Conservation (phyloP, 176 grass and related monocot genomes). For the Saccharum officinarum region DNA sequence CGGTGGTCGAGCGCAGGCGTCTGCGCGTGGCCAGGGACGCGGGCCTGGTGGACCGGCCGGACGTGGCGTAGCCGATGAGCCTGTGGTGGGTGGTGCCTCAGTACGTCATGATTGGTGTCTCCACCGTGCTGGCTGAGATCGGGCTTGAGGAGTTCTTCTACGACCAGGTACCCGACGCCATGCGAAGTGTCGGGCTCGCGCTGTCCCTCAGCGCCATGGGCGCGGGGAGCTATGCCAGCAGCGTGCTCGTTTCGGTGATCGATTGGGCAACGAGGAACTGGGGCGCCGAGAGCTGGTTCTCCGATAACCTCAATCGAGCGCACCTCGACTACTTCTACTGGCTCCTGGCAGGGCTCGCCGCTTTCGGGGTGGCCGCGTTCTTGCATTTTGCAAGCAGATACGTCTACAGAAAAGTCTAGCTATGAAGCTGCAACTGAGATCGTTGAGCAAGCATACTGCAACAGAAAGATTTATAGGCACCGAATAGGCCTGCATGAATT, state of each 20-base stretch:
- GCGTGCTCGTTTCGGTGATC: conserved; percentile 52
- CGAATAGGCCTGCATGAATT: too few species aligned
- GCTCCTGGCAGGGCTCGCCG: conserved; percentile 53
- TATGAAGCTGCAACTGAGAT: background rate
- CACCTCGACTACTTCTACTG: conserved; percentile 87
- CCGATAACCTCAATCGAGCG: conserved; percentile 61
- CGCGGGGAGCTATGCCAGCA: conserved; percentile 50
- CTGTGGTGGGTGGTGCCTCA: conserved; percentile 96
- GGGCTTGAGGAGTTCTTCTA: conserved; percentile 39
- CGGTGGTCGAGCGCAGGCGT: conserved; percentile 56
- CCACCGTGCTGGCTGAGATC: conserved; percentile 2
- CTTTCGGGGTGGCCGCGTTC: conserved; percentile 38
- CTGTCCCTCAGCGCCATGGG: conserved; percentile 66
- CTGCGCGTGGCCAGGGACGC: conserved; percentile 47
- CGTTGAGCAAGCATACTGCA: too few species aligned
- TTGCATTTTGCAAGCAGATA: conserved; percentile 42
- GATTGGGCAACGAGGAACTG: conserved; percentile 37
- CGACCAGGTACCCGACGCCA: conserved; percentile 1
- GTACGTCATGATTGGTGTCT: conserved; percentile 43
- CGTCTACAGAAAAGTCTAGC: conserved; percentile 25
- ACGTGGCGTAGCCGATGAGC: conserved; percentile 61
- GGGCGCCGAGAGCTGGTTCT: conserved; percentile 64
- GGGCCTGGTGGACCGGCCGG: conserved; percentile 45
- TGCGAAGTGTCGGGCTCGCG: conserved; percentile 60
- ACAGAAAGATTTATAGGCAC: too few species aligned